Evolutionary conservation across 23 red algal genomes (phyloP).

Genomic region (Cyanidium caldarium): DNA sequence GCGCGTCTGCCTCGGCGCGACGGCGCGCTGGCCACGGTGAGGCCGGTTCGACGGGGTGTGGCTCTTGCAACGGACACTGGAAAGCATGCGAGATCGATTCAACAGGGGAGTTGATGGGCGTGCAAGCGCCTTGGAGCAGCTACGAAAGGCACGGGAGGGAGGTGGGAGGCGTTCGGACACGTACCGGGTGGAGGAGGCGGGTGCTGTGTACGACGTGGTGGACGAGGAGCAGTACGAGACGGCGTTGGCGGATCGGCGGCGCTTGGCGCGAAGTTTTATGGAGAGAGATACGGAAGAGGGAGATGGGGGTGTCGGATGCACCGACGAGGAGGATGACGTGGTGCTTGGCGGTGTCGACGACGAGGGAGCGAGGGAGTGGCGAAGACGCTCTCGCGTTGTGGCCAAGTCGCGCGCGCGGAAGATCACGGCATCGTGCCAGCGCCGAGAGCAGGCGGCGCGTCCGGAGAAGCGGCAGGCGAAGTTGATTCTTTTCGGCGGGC

Average conservation of each 20-base stretch:
- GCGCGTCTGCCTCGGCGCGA: no score
- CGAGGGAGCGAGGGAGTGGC: no score
- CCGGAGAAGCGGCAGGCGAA: not conserved
- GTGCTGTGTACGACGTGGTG: conserved; percentile 51
- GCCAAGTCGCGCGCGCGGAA: not conserved
- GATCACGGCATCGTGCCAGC: not conserved
- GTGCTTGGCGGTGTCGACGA: not conserved
- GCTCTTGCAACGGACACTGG: not conserved
- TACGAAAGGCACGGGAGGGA: not conserved
- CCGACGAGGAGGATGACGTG: not conserved
- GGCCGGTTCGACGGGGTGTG: not conserved
- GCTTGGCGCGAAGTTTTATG: conserved; percentile 42
- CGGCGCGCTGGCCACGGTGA: no score
- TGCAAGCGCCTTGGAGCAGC: not conserved
- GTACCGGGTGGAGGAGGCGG: conserved; percentile 48
- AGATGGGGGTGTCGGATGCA: not conserved
- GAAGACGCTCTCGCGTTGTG: no score
- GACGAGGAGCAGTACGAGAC: conserved; percentile 52
- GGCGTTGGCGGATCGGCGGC: conserved; percentile 22
- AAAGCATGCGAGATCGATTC: not conserved
- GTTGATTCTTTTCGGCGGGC: no score
- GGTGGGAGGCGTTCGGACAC: conserved; percentile 28
- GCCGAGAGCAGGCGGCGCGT: not conserved
- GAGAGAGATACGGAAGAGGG: not conserved
- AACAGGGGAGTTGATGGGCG: not conserved